These are phyloP conservation scores for Tephrocybe sp. DNA, from an alignment of 768 basidiomycete species.

Conservation along the genomic window DNA sequence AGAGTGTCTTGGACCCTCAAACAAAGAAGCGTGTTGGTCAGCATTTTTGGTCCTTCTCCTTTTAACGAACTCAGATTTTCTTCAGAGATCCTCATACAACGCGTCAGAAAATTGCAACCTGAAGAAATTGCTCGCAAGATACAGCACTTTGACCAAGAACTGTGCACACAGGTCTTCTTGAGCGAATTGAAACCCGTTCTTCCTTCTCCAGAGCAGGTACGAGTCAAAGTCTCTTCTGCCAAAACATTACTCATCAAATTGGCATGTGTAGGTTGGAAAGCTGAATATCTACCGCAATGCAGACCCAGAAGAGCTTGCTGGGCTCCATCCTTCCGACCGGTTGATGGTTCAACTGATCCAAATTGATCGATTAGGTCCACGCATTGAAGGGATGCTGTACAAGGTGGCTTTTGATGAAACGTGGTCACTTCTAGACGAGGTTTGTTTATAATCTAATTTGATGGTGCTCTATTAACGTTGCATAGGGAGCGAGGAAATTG, in stretches of 20 bases:
- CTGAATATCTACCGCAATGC: constrained; percentile 87
- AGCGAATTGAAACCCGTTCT: constrained; percentile 85
- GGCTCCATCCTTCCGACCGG: constrained; percentile 92
- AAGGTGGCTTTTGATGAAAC: constrained; percentile 86
- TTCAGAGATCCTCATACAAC: constrained; percentile 89
- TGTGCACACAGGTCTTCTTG: constrained; percentile 88
- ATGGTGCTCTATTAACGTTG: constrained; percentile 3
- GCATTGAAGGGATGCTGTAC: constrained; percentile 96
- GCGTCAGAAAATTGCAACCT: constrained; percentile 78
- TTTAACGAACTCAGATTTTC: not conserved
- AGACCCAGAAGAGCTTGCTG: constrained; percentile 81
- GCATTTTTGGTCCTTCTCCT: constrained; percentile 27
- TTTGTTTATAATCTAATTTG: constrained; percentile 29
- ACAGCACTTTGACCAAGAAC: constrained; percentile 80
- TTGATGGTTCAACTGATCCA: constrained; percentile 97
- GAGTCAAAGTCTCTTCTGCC: constrained; percentile 11
- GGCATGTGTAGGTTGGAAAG: constrained; percentile 70
- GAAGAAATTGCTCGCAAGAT: constrained; percentile 86
- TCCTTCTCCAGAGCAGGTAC: constrained; percentile 88
- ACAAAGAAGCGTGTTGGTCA: constrained; percentile 92
- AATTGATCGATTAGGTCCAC: constrained; percentile 82
- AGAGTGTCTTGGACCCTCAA: constrained; percentile 87
- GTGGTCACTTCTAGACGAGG: constrained; percentile 80
- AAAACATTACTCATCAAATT: not conserved
- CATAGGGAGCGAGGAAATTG: constrained; percentile 77